Base-by-base conservation (phyloP, 768 basidiomycete species). In the Lactarius trivialis region DNA sequence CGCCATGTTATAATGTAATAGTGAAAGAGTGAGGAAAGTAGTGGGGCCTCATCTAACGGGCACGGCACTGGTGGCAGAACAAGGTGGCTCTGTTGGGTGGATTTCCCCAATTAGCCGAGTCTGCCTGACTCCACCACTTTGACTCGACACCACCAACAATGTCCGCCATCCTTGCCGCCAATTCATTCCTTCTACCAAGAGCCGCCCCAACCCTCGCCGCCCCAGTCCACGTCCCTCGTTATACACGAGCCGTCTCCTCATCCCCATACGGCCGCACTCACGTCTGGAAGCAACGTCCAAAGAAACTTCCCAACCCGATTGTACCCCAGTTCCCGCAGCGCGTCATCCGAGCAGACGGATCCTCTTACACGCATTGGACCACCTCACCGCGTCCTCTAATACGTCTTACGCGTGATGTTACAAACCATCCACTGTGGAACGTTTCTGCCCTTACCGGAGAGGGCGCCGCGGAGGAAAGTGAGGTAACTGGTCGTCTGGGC, bases 351-450 rank as follows among this genome's bases (percentile, higher is more conserved):
- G 85, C 92, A 0, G 94, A 96, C 75, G 93, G 94, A 12, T 88
- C 90, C 30, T 90, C 89, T 1, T 93, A 91, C 72, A 85, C 82
- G 5, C 90, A 94, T 68, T 89, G 88, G 82, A 91, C 89, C 14
- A 95, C 93, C 1, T 92, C 93, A 0, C 93, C 94, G 0, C 85
- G 85, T 7, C 86, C 88, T 4, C 73, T 82, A 39, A 81, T 92
- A 51, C 82, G 85, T 39, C 78, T 95, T 52, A 90, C 93, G 21
- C 85, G 93, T 45, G 93, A 96, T 69, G 86, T 90, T 55, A 91
- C 89, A 17, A 97, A 93, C 72, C 86, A 93, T 69, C 90, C 93
- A 1, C 73, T 92, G 7, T 97, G 89, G 88, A 89, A 91, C 70
- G 83, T 88, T 2, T 81, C 82, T 3, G 75, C 77, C 1, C 71